phyloP scores from a whole-genome alignment of 1,284 basidiomycete species.

The Inonotus hispidus region DNA sequence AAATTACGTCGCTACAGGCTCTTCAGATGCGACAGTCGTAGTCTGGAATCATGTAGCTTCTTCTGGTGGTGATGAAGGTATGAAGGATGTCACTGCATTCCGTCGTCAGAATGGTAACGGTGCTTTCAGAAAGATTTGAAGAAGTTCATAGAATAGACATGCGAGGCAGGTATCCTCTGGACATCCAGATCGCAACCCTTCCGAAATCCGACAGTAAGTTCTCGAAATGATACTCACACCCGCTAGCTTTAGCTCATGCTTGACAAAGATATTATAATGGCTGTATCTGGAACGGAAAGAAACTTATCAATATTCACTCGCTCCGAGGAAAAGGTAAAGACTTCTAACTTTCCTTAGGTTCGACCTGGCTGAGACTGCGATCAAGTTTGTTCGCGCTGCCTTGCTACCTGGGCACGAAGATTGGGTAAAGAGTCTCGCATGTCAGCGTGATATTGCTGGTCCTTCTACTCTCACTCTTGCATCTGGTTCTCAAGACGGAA shows the following conservation, averaged over 20 bases:
- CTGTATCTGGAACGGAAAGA: slow-evolving; percentile 72
- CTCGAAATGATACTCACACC: not conserved
- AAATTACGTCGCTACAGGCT: slow-evolving; percentile 61
- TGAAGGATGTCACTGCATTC: slow-evolving; percentile 2
- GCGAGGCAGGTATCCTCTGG: slow-evolving; percentile 70
- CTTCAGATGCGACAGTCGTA: slow-evolving; percentile 74
- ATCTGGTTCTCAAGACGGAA: slow-evolving; percentile 90
- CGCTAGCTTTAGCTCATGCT: not conserved
- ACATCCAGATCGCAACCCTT: slow-evolving; percentile 58
- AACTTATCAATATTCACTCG: slow-evolving; percentile 73
- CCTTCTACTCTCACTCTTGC: slow-evolving; percentile 57
- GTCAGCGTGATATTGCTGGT: slow-evolving; percentile 37
- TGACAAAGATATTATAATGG: slow-evolving; percentile 60
- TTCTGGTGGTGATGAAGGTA: slow-evolving; percentile 32
- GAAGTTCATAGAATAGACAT: slow-evolving; percentile 60
- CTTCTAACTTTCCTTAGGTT: not conserved
- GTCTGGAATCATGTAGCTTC: slow-evolving; percentile 49
- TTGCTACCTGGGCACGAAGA: slow-evolving; percentile 88
- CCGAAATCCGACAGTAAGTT: slow-evolving; percentile 61
- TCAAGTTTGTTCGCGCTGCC: slow-evolving; percentile 53
- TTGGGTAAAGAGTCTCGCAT: slow-evolving; percentile 81
- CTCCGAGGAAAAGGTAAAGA: slow-evolving; percentile 47
- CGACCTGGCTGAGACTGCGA: slow-evolving; percentile 6
- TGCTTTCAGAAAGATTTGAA: slow-evolving; percentile 35
- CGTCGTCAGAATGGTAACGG: not conserved